Conservation (phyloP, 1,139 yeast species). For the Meyerozyma carpophila region DNA sequence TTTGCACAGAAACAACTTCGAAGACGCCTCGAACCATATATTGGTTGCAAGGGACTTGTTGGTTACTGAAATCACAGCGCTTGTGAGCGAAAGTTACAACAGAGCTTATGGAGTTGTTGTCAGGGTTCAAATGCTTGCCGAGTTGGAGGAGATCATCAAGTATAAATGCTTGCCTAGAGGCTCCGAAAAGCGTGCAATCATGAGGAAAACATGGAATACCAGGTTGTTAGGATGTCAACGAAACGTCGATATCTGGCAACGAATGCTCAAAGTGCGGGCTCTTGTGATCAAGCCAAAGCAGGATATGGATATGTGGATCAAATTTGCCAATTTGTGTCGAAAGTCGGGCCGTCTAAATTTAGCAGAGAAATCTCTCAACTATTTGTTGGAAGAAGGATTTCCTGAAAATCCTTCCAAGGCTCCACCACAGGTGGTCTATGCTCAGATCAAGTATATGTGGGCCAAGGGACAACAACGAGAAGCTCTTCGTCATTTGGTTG, state of each 20-base stretch:
- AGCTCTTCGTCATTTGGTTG: conserved; percentile 80
- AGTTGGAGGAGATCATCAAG: conserved; percentile 87
- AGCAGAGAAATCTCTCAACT: conserved; percentile 86
- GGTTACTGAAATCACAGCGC: conserved; percentile 89
- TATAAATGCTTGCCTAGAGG: conserved; percentile 83
- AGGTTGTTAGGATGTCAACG: conserved; percentile 90
- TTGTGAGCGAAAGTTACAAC: conserved; percentile 92
- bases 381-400: conserved; percentile 60
- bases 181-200: conserved; percentile 68
- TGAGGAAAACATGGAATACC: conserved; percentile 92
- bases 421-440: conserved; percentile 94
- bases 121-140: conserved; percentile 95
- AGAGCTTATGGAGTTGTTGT: conserved; percentile 97
- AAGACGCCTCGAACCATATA: conserved; percentile 75
- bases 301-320: conserved; percentile 98
- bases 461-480: conserved; percentile 86
- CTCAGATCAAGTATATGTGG: conserved; percentile 96
- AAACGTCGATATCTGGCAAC: conserved; percentile 97
- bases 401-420: conserved; percentile 68
- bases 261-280: conserved; percentile 90
- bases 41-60: conserved; percentile 79
- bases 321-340: conserved; percentile 92
- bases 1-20: conserved; percentile 81
- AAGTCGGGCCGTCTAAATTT: conserved; percentile 88
- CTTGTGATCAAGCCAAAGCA: conserved; percentile 92